These are phyloP conservation scores for Saturnispora bothae DNA, from an alignment of 805 yeast species.

Conservation along the genomic window DNA sequence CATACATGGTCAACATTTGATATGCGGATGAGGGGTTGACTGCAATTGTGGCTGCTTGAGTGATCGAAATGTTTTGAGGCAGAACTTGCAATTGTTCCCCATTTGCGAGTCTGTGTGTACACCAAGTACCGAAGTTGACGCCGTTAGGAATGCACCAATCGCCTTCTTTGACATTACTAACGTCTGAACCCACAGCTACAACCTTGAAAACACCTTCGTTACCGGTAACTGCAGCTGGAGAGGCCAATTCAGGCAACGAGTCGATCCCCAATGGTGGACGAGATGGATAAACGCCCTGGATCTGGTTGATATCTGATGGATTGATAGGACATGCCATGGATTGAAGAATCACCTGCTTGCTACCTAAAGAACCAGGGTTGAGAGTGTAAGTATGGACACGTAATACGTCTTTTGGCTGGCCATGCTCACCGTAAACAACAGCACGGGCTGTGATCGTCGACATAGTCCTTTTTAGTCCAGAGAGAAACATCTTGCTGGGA, in stretches of 20 bases:
- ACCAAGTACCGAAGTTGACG: conserved; percentile 90
- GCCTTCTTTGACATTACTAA: conserved; percentile 42
- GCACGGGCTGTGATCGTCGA: conserved; percentile 38
- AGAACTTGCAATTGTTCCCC: conserved; percentile 47
- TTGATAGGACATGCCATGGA: conserved; percentile 77
- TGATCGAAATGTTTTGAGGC: conserved; percentile 41
- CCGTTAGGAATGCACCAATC: conserved; percentile 81
- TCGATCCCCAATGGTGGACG: conserved; percentile 48
- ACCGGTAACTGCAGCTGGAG: conserved; percentile 78
- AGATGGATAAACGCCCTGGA: conserved; percentile 79
- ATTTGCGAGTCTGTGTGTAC: conserved; percentile 56
- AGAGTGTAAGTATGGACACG: conserved; percentile 42
- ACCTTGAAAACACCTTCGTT: conserved; percentile 89
- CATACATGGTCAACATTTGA: conserved; percentile 70
- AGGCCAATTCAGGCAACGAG: conserved; percentile 38
- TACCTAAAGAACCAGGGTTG: conserved; percentile 20
- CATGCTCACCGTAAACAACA: conserved; percentile 56
- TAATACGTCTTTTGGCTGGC: conserved; percentile 51
- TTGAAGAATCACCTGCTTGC: conserved; percentile 49
- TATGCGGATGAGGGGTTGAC: conserved; percentile 93
- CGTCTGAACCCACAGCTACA: conserved; percentile 54
- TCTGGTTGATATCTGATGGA: conserved; percentile 82
- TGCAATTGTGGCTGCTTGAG: conserved; percentile 76
- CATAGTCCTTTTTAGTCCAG: conserved; percentile 9
- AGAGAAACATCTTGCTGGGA: not conserved